Percentiles rank a stretch among this genome's conserved stretches.
These are phyloP conservation scores for Corymbia calophylla DNA, from an alignment of 441 rosid genomes.

Conservation along the genomic window DNA sequence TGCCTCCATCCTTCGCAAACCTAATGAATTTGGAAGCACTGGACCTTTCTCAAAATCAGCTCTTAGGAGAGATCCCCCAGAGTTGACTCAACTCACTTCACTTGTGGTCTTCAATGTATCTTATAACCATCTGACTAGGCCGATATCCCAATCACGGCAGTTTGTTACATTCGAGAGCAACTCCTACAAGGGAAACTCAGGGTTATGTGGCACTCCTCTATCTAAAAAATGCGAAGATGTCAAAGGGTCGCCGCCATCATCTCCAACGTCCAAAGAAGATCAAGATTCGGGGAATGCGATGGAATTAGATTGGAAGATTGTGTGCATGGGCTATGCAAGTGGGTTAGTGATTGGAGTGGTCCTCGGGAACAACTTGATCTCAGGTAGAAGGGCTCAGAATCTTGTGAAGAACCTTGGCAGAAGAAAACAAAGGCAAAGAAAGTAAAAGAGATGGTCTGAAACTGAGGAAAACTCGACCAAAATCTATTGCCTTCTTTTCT, in stretches of 20 bases:
- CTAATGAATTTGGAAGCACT: slow-evolving; percentile 10
- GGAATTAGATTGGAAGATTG: slow-evolving; percentile 6
- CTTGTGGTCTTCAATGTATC: slow-evolving; percentile 10
- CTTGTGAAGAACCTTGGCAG: neutral
- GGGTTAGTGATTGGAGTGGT: neutral
- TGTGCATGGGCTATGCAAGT: neutral
- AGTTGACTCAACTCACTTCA: slow-evolving; percentile 12
- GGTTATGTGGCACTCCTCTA: slow-evolving; percentile 9
- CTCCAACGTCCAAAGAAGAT: neutral
- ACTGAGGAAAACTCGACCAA: neutral
- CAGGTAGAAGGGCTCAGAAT: neutral
- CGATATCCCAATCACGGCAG: slow-evolving; percentile 23
- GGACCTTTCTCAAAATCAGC: slow-evolving; percentile 26
- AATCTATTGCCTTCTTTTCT: neutral
- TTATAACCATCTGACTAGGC: slow-evolving; percentile 17
- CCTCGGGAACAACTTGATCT: neutral
- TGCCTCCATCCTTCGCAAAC: slow-evolving; percentile 15
- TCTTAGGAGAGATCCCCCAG: slow-evolving; percentile 22
- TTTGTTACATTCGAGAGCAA: slow-evolving; percentile 5
- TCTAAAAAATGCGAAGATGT: neutral
- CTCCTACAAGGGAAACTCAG: neutral
- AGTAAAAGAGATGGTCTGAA: neutral
- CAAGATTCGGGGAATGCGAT: neutral
- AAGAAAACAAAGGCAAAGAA: neutral
- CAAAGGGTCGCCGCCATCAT: neutral